Conservation (phyloP, 176 grass and related monocot genomes). For the Ananas comosus region DNA sequence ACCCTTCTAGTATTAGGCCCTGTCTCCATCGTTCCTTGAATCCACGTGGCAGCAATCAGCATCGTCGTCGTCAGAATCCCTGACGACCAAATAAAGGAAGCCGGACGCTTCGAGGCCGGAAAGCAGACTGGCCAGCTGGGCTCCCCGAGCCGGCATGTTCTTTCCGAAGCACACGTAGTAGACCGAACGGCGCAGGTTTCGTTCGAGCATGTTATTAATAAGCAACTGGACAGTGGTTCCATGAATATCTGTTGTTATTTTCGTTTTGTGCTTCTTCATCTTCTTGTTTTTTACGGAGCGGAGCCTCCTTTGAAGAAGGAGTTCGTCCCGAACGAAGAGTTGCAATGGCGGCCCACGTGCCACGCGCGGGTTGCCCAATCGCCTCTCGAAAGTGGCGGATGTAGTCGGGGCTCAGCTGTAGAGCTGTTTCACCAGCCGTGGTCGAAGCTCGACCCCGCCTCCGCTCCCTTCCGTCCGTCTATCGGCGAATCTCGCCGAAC, state of each 20-base stretch:
- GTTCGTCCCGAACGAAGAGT: no score
- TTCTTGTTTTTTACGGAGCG: no score
- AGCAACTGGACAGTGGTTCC: background rate
- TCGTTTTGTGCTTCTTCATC: no score
- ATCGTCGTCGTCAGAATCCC: background rate
- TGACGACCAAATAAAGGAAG: conserved; percentile 19
- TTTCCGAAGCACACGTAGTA: conserved; percentile 33
- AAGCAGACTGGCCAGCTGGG: conserved; percentile 22
- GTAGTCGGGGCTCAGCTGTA: conserved; percentile 1
- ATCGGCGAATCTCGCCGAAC: background rate
- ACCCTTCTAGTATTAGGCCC: conserved; percentile 13
- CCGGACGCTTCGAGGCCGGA: conserved; percentile 13
- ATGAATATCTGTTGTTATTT: no score
- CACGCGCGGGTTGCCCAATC: background rate
- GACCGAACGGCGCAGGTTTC: conserved; percentile 17
- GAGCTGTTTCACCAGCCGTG: conserved; percentile 6
- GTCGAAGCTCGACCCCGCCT: background rate
- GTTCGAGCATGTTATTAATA: conserved; percentile 12
- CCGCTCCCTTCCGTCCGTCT: no score
- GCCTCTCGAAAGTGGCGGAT: no score
- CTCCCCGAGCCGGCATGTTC: background rate
- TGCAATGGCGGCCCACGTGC: background rate
- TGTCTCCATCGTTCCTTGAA: background rate
- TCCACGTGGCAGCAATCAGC: background rate
- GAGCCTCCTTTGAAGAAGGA: no score